A percentile compares a stretch with the other conserved stretches of the same genome.
phyloP scores from a whole-genome alignment of 2,329 filamentous ascomycete genomes.

The Neonectria ditissima region DNA sequence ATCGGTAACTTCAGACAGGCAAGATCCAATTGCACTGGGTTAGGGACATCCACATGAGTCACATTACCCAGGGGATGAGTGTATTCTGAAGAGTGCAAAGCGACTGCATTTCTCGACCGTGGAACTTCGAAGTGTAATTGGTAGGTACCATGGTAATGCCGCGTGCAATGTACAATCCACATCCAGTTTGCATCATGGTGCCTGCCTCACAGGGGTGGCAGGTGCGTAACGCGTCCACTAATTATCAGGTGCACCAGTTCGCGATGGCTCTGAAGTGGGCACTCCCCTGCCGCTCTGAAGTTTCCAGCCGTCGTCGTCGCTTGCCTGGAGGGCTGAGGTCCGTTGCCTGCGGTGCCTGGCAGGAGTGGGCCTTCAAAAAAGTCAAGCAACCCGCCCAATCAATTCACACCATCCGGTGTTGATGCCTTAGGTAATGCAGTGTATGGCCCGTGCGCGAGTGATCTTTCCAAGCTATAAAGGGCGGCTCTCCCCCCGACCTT shows the following conservation, averaged over 20 bases:
- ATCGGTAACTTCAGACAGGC: not conserved
- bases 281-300: not conserved
- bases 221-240: too few relatives aligned
- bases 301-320: not conserved
- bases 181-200: not conserved
- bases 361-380: slow-evolving; percentile 17
- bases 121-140: not conserved
- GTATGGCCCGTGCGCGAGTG: slow-evolving; percentile 32
- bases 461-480: slow-evolving; percentile 50
- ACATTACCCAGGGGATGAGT: not conserved
- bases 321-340: slow-evolving; percentile 8
- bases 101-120: not conserved
- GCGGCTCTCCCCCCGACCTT: slow-evolving; percentile 38
- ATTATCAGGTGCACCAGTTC: not conserved
- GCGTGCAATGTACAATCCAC: not conserved
- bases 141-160: not conserved
- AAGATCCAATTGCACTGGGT: not conserved
- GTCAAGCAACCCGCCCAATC: slow-evolving; percentile 31
- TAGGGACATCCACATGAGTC: slow-evolving; percentile 2
- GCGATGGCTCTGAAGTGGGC: not conserved
- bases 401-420: slow-evolving; percentile 24
- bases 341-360: slow-evolving; percentile 35
- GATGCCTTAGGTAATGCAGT: slow-evolving; percentile 37
- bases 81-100: not conserved
- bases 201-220: not conserved